phyloP scores from a whole-genome alignment of 306 rosid species.

The Senna siamea region DNA sequence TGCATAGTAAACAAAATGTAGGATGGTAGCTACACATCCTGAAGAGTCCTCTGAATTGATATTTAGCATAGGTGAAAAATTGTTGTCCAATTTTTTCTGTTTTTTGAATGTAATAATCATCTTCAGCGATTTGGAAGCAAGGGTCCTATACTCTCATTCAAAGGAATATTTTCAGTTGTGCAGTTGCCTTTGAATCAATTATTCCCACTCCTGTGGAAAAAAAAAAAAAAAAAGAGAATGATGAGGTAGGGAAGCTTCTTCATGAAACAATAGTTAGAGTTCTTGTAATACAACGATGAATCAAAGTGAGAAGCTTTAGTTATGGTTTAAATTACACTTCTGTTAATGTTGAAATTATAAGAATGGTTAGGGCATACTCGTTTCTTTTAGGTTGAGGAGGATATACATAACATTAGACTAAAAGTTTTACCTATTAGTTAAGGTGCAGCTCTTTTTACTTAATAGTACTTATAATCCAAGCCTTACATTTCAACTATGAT shows the following conservation, averaged over 20 bases:
- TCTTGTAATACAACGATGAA: background rate
- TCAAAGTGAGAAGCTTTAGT: background rate
- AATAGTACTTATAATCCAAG: too few relatives aligned
- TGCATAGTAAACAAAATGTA: slow-evolving; percentile 9
- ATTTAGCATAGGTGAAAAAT: background rate
- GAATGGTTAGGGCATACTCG: background rate
- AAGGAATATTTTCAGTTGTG: background rate
- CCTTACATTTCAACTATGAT: too few relatives aligned
- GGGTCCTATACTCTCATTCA: background rate
- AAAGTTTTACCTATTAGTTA: too few relatives aligned
- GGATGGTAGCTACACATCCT: background rate
- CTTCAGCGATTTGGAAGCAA: background rate
- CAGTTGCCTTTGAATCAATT: background rate
- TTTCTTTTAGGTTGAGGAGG: background rate
- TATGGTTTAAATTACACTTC: background rate
- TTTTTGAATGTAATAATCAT: slow-evolving; percentile 7
- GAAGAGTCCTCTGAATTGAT: background rate
- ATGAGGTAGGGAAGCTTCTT: background rate
- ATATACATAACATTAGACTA: background rate
- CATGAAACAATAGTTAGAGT: background rate
- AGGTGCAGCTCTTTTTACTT: too few relatives aligned
- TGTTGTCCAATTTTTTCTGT: background rate
- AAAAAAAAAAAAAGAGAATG: background rate
- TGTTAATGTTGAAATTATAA: background rate
- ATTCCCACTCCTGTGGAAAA: background rate